A percentile compares a stretch with the other conserved stretches of the same genome.
Evolutionary conservation across 192 early-diverging fungal genomes (phyloP).

Genomic region (Backusella parvicylindrica): DNA sequence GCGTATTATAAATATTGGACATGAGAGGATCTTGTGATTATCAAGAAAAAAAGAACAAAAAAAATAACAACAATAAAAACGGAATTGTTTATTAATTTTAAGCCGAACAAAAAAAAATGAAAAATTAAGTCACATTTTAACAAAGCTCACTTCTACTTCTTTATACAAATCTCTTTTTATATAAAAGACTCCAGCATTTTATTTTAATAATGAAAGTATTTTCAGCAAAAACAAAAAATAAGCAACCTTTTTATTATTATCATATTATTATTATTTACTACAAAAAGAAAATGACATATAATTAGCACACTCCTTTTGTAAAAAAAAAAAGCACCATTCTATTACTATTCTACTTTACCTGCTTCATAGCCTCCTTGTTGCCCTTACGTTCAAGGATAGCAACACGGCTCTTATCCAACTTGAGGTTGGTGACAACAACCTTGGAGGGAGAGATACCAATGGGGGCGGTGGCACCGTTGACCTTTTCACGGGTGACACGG

Average conservation of each 20-base stretch:
- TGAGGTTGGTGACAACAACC: conserved; percentile 92
- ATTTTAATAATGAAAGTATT: too few relatives aligned
- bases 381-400: conserved; percentile 85
- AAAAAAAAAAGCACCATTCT: too few relatives aligned
- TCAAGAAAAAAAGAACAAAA: background rate
- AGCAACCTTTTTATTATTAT: background rate
- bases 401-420: conserved; percentile 97
- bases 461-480: conserved; percentile 88
- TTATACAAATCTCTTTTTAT: too few relatives aligned
- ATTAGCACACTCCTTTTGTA: background rate
- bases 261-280: background rate
- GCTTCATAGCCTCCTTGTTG: conserved; percentile 31
- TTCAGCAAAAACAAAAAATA: background rate
- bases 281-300: too few relatives aligned
- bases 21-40: background rate
- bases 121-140: too few relatives aligned
- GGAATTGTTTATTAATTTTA: background rate
- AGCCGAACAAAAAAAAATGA: too few relatives aligned
- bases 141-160: too few relatives aligned
- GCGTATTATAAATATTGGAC: conserved; percentile 13
- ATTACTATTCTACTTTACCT: conserved; percentile 15
- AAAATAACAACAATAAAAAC: background rate
- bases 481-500: conserved; percentile 94
- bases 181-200: too few relatives aligned
- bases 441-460: conserved; percentile 98